Evolutionary conservation across 345 rosid species (phyloP), one percentile per base, ranked within the genome.

Genomic region (Pistacia vera): DNA sequence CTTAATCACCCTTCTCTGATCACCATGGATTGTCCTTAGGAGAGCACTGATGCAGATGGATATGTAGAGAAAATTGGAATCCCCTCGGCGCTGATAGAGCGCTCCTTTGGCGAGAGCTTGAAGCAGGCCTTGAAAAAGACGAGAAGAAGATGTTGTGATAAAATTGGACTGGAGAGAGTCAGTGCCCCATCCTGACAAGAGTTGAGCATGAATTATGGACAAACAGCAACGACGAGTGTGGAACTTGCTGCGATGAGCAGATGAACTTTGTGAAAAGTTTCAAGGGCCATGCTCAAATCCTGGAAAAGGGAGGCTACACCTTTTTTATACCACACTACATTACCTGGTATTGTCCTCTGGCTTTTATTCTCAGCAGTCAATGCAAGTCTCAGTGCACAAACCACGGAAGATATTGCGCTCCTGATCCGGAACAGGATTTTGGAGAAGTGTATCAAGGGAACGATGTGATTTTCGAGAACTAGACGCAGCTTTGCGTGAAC

Each of bases 301-400:
- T 95, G 1, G 98, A 95, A 67, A 88, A 80, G 71, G 89, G 87
- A 64, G 97, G 99, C 48, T 95, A 85, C 79, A 88, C 94, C 52
- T 59, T 82, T 88, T 95, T 95, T 75, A 93, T 95, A 3, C 98
- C 99, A 52, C 98, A 93, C 77, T 95, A 95, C 75, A 90, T 95
- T 65, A 95, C 99, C 28, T 95, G 99, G 98, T 95, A 70, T 67
- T 95, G 99, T 76, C 99, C 99, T 28, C 76, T 1, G 72, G 85
- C 93, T 56, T 95, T 86, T 79, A 64, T 80, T 56, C 79, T 78
- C 0, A 95, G 91, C 73, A 78, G 73, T 59, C 99, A 93, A 20
- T 95, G 99, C 84, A 90, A 92, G 86, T 90, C 99, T 72, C 99
- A 93, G 86, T 95, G 99, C 85, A 95, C 93, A 82, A 93, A 95